Percentiles rank a stretch among this genome's conserved stretches.
phyloP scores from a whole-genome alignment of 306 rosid species.

The Rubus parviflorus region DNA sequence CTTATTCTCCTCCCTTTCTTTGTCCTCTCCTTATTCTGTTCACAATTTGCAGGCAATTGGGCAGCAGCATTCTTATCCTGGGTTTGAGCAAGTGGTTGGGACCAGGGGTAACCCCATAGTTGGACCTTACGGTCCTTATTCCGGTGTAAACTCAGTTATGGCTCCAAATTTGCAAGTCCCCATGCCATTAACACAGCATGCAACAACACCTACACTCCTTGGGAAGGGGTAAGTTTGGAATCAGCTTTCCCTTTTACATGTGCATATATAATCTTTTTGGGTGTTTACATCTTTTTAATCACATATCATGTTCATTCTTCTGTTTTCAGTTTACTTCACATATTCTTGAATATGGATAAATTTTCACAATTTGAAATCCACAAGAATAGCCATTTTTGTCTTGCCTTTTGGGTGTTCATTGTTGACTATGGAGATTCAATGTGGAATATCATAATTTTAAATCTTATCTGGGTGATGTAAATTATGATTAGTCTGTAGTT shows the following conservation, averaged over 20 bases:
- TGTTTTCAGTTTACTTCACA: not conserved
- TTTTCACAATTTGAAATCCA: not conserved
- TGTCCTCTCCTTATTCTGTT: constrained; percentile 3
- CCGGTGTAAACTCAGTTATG: constrained; percentile 38
- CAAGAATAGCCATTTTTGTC: not conserved
- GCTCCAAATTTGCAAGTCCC: constrained; percentile 56
- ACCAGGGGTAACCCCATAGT: constrained; percentile 48
- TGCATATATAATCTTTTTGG: not conserved
- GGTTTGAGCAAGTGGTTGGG: constrained; percentile 55
- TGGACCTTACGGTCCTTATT: constrained; percentile 46
- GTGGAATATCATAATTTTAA: not conserved
- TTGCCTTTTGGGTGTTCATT: not conserved
- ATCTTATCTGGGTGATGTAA: not conserved
- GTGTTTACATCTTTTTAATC: not conserved
- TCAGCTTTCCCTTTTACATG: constrained; percentile 21
- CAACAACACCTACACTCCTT: constrained; percentile 55
- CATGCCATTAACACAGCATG: constrained; percentile 54
- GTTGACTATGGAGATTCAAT: not conserved
- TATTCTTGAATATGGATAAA: not conserved
- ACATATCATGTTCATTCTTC: not conserved
- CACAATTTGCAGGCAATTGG: constrained; percentile 52
- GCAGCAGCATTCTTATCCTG: constrained; percentile 46
- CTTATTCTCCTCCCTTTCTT: constrained; percentile 6
- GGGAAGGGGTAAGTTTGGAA: constrained; percentile 76
- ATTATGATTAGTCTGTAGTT: not conserved